These are phyloP conservation scores for Hygrocybe punicea DNA, from an alignment of 768 basidiomycete genomes.

Conservation along the genomic window DNA sequence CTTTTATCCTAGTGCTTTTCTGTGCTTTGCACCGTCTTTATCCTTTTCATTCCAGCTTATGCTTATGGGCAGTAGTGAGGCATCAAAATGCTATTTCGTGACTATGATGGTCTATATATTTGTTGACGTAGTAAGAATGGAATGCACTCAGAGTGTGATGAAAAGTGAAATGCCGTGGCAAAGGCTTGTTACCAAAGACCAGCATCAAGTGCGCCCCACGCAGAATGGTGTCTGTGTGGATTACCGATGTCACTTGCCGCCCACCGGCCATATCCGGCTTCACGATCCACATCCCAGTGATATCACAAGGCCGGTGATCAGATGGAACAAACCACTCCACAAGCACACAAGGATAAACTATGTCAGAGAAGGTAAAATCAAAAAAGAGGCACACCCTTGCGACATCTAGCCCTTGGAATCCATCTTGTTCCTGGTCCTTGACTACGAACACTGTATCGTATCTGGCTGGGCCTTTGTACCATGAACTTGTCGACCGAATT, in stretches of 20 bases:
- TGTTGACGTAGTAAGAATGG: slow-evolving; percentile 2
- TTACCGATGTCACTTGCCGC: background rate
- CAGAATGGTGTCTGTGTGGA: slow-evolving; percentile 27
- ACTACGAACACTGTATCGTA: slow-evolving; percentile 26
- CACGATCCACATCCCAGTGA: slow-evolving; percentile 30
- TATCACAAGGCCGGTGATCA: slow-evolving; percentile 20
- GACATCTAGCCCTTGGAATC: slow-evolving; percentile 25
- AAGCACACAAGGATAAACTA: slow-evolving; percentile 27
- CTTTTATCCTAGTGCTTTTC: no score
- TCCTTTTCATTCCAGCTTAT: no score
- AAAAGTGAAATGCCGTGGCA: background rate
- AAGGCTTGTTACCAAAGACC: background rate
- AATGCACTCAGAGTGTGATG: background rate
- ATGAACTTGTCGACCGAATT: slow-evolving; percentile 26
- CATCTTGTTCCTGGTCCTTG: slow-evolving; percentile 6
- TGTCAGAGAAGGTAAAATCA: slow-evolving; percentile 16
- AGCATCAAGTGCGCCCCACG: background rate
- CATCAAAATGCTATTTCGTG: background rate
- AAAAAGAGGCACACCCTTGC: slow-evolving; percentile 27
- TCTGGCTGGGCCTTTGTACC: slow-evolving; percentile 14
- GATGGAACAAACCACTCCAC: slow-evolving; percentile 29
- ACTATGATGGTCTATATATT: slow-evolving; percentile 2
- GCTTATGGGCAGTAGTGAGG: no score
- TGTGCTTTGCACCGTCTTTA: no score
- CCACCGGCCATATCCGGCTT: slow-evolving; percentile 8